Conservation (phyloP, 192 early-diverging fungal genomes). For the Phycomyces nitens region DNA sequence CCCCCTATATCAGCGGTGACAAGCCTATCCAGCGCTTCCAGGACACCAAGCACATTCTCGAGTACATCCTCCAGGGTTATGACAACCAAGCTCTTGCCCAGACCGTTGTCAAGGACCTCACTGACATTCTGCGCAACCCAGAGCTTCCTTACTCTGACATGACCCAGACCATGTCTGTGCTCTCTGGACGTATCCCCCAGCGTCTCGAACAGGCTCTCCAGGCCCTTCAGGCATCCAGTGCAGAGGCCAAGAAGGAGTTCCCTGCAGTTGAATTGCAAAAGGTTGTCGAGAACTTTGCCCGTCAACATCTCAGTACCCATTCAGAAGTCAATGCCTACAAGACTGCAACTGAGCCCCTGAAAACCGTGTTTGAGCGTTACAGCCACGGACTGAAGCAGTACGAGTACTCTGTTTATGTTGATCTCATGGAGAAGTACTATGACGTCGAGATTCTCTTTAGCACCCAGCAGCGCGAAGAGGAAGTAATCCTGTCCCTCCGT, state of each 20-base stretch:
- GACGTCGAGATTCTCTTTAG: slow-evolving; percentile 83
- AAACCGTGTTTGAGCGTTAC: slow-evolving; percentile 65
- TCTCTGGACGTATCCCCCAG: slow-evolving; percentile 84
- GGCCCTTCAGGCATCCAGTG: slow-evolving; percentile 40
- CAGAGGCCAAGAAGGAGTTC: slow-evolving; percentile 53
- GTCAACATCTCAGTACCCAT: slow-evolving; percentile 45
- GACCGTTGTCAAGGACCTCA: slow-evolving; percentile 66
- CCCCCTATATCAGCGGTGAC: slow-evolving; percentile 79
- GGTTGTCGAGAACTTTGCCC: slow-evolving; percentile 52
- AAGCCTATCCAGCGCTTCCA: slow-evolving; percentile 86
- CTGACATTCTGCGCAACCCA: slow-evolving; percentile 67
- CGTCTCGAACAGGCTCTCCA: slow-evolving; percentile 59
- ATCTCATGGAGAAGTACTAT: slow-evolving; percentile 82
- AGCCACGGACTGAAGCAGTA: slow-evolving; percentile 69
- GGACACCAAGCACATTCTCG: slow-evolving; percentile 57
- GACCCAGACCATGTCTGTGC: slow-evolving; percentile 70
- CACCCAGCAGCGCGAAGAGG: slow-evolving; percentile 70
- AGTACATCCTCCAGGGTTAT: slow-evolving; percentile 83
- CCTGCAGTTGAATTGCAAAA: slow-evolving; percentile 66
- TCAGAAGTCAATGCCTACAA: slow-evolving; percentile 65
- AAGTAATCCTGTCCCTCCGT: slow-evolving; percentile 79
- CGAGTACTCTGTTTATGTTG: slow-evolving; percentile 67
- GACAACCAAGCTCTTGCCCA: slow-evolving; percentile 73
- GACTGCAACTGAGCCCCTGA: slow-evolving; percentile 65
- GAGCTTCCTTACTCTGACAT: slow-evolving; percentile 88